phyloP scores from a whole-genome alignment of 345 rosid species.

The Linum trigynum region DNA sequence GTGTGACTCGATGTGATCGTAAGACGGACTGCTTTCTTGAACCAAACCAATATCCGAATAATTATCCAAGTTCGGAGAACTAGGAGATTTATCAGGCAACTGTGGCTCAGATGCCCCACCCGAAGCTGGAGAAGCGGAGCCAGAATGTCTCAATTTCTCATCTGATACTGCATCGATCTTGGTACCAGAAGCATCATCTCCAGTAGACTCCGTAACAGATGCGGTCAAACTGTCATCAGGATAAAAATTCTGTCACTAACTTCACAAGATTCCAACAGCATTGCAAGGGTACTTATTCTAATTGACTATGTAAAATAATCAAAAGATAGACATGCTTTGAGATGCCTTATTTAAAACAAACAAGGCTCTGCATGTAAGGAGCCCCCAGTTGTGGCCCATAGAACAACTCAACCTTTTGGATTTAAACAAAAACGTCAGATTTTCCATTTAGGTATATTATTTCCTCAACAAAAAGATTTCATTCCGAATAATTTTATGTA shows the following conservation, averaged over 20 bases:
- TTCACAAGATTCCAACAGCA: neutral
- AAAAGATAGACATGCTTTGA: too few species aligned
- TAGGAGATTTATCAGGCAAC: conserved; percentile 39
- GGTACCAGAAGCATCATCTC: conserved; percentile 31
- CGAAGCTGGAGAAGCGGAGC: conserved; percentile 53
- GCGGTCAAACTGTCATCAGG: conserved; percentile 39
- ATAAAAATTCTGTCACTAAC: conserved; percentile 10
- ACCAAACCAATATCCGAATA: conserved; percentile 52
- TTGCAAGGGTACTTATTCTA: too few species aligned
- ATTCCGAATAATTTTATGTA: too few species aligned
- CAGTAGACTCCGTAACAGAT: conserved; percentile 34
- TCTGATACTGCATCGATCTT: conserved; percentile 41
- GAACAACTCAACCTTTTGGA: too few species aligned
- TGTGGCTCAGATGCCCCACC: conserved; percentile 42
- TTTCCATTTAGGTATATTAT: too few species aligned
- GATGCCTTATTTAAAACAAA: too few species aligned
- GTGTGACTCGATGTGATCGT: conserved; percentile 46
- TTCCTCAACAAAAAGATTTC: too few species aligned
- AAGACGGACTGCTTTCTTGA: conserved; percentile 41
- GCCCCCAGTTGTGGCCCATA: too few species aligned
- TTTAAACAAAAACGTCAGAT: too few species aligned
- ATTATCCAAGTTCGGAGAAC: conserved; percentile 46
- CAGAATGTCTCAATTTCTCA: conserved; percentile 44
- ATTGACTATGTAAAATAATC: neutral
- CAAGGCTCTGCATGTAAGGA: too few species aligned